Conservation (phyloP, 805 yeast genomes). For the Priceomyces carsonii region DNA sequence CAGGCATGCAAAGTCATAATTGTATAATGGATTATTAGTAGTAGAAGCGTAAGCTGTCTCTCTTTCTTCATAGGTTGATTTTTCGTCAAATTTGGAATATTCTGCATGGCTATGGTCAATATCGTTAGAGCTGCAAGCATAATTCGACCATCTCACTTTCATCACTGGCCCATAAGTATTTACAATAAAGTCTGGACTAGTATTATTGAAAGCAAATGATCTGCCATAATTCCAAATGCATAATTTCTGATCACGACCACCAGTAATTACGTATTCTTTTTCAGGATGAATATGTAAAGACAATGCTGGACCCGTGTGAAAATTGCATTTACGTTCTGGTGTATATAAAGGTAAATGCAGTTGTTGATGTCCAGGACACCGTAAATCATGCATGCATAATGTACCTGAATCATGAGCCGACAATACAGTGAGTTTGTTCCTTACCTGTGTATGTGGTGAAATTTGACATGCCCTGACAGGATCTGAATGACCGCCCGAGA, state of each 20-base stretch:
- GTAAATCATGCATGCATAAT: constrained; percentile 82
- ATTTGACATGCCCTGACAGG: constrained; percentile 60
- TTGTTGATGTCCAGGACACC: constrained; percentile 30
- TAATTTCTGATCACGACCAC: constrained; percentile 86
- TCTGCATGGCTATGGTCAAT: constrained; percentile 12
- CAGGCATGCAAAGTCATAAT: constrained; percentile 72
- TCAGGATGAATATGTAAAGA: constrained; percentile 88
- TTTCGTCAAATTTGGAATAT: constrained; percentile 20
- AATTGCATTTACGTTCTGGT: constrained; percentile 78
- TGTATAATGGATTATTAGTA: constrained; percentile 35
- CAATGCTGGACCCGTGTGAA: constrained; percentile 90
- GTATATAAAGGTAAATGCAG: constrained; percentile 21
- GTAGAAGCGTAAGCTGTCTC: constrained; percentile 16
- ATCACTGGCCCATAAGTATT: constrained; percentile 78
- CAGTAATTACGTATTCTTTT: constrained; percentile 77
- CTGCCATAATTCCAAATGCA: constrained; percentile 67
- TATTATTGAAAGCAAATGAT: constrained; percentile 13
- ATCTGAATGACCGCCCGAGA: constrained; percentile 61
- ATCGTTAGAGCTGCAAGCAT: constrained; percentile 13
- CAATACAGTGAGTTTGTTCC: constrained; percentile 52
- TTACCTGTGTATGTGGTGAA: constrained; percentile 49
- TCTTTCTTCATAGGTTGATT: constrained; percentile 16
- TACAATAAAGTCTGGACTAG: constrained; percentile 67
- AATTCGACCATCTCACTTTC: constrained; percentile 64
- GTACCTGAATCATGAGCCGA: constrained; percentile 89